Conservation (phyloP, 495 filamentous ascomycete genomes). For the Bacidia rubella region DNA sequence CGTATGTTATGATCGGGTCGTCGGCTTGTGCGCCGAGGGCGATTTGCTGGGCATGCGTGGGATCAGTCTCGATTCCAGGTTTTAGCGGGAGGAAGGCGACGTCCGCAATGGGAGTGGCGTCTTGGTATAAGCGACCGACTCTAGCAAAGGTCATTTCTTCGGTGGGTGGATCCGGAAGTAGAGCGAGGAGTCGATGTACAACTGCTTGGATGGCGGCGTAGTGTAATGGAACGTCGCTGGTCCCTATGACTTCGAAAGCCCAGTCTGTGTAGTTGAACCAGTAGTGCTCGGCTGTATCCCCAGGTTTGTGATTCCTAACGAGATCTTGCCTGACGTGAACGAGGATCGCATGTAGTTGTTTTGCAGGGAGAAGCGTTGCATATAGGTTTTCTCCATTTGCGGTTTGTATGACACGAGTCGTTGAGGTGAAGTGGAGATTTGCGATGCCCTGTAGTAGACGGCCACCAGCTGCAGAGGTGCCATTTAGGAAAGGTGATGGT, state of each 20-base stretch:
- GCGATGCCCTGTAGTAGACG: not conserved
- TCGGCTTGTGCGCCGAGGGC: not conserved
- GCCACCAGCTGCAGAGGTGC: not conserved
- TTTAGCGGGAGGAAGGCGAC: not conserved
- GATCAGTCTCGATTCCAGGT: not conserved
- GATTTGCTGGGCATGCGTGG: not conserved
- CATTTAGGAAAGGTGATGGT: not conserved
- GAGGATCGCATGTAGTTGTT: not conserved
- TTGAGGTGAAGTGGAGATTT: not conserved
- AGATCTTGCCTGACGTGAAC: not conserved
- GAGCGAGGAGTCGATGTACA: not conserved
- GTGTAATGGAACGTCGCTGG: not conserved
- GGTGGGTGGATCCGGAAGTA: not conserved
- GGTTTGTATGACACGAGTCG: not conserved
- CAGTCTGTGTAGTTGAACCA: not conserved
- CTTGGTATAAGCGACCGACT: not conserved
- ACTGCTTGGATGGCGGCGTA: not conserved
- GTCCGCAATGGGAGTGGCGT: not conserved
- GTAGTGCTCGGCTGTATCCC: not conserved
- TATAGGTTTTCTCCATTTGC: not conserved
- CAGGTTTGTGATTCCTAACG: not conserved
- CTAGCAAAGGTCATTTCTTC: not conserved
- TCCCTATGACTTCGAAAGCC: not conserved
- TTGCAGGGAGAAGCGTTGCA: not conserved
- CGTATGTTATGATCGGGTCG: not conserved